Evolutionary conservation across 2,329 filamentous ascomycete species (phyloP).

Genomic region (Thermoascus crustaceus): DNA sequence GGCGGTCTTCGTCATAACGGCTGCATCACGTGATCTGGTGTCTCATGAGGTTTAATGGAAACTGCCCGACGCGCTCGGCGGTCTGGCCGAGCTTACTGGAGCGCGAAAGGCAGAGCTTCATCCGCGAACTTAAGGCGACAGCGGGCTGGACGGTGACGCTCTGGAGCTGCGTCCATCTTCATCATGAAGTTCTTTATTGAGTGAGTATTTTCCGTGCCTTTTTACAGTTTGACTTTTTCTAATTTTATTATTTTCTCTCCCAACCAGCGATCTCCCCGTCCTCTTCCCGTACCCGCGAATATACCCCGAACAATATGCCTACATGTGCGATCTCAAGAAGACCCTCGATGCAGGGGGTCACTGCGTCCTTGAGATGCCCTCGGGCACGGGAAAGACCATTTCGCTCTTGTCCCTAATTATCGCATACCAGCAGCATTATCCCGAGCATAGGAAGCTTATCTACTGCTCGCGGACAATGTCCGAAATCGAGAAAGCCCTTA

Average conservation of each 20-base stretch:
- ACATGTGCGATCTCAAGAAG: slow-evolving; percentile 78
- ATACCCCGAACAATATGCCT: slow-evolving; percentile 66
- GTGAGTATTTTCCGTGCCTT: slow-evolving; percentile 33
- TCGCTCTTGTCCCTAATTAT: slow-evolving; percentile 91
- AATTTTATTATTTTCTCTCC: slow-evolving; percentile 2
- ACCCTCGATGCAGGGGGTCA: slow-evolving; percentile 92
- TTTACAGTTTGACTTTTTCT: neutral
- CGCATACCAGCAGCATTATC: slow-evolving; percentile 89
- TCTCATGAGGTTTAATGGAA: slow-evolving; percentile 25
- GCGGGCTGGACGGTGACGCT: slow-evolving; percentile 1
- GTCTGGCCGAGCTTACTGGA: slow-evolving; percentile 10
- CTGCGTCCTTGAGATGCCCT: slow-evolving; percentile 98
- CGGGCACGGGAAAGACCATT: slow-evolving; percentile 94
- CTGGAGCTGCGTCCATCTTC: slow-evolving; percentile 10
- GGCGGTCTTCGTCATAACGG: slow-evolving; percentile 5
- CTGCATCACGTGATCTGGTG: slow-evolving; percentile 24
- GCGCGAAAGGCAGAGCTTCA: neutral
- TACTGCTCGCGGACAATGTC: slow-evolving; percentile 99
- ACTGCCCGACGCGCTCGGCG: slow-evolving; percentile 16
- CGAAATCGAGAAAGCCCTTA: slow-evolving; percentile 95
- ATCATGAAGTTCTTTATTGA: slow-evolving; percentile 76
- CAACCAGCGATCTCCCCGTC: slow-evolving; percentile 54
- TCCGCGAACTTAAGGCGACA: neutral
- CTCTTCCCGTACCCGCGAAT: slow-evolving; percentile 69
- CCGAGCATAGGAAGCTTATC: slow-evolving; percentile 89